phyloP scores from a whole-genome alignment of 2,329 filamentous ascomycete species.

The Colletotrichum graminicola region DNA sequence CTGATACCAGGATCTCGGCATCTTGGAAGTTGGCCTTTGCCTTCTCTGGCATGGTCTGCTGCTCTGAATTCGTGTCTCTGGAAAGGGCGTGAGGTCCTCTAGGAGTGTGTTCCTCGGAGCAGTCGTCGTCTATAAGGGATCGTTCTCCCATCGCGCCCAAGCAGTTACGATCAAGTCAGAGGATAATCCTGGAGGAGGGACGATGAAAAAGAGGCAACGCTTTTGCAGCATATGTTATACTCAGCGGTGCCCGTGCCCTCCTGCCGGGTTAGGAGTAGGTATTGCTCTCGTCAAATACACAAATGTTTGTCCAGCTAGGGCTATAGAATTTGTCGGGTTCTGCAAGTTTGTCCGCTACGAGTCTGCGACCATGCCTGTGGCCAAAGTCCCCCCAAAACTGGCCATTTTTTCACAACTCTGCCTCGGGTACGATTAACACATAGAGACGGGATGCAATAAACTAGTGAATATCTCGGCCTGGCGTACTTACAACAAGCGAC shows the following conservation, averaged over 20 bases:
- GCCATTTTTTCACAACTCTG: not conserved
- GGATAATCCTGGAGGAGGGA: not conserved
- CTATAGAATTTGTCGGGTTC: too few relatives aligned
- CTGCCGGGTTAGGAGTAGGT: not conserved
- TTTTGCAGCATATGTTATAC: not conserved
- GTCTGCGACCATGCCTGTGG: not conserved
- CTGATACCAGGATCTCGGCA: not conserved
- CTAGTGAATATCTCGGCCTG: too few relatives aligned
- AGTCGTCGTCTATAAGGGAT: too few relatives aligned
- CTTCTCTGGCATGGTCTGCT: not conserved
- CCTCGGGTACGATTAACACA: too few relatives aligned
- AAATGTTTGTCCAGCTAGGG: not conserved
- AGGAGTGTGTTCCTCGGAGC: not conserved
- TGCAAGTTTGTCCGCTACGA: not conserved
- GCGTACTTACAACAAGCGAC: not conserved
- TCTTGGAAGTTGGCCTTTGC: not conserved
- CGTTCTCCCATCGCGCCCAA: not conserved
- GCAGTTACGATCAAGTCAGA: too few relatives aligned
- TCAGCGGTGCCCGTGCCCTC: not conserved
- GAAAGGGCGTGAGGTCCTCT: not conserved
- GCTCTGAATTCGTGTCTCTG: not conserved
- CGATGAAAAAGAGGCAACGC: not conserved
- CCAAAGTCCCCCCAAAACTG: too few relatives aligned
- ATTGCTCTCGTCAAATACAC: not conserved
- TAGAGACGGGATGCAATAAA: too few relatives aligned